These are phyloP conservation scores for Pedinophyceae sp. DNA, from an alignment of 139 green algal genomes.

Conservation along the genomic window DNA sequence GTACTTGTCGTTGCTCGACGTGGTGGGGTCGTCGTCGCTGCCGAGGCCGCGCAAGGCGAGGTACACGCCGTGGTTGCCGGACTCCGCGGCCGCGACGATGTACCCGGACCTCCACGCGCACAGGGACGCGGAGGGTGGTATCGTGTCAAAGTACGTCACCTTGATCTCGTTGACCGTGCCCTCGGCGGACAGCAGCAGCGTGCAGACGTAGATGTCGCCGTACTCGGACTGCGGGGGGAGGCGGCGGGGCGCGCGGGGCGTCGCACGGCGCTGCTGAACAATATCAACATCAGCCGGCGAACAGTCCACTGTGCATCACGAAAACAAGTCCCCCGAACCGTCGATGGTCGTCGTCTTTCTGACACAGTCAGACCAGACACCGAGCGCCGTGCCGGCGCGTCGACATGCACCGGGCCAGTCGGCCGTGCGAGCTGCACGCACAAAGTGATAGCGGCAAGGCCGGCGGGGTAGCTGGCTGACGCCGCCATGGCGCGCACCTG, in stretches of 20 bases:
- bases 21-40: slow-evolving; percentile 86
- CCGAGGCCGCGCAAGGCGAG: slow-evolving; percentile 90
- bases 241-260: too few relatives aligned
- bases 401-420: too few relatives aligned
- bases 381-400: too few relatives aligned
- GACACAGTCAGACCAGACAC: too few relatives aligned
- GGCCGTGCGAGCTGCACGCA: too few relatives aligned
- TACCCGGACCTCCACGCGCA: slow-evolving; percentile 89
- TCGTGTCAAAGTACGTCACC: slow-evolving; percentile 97
- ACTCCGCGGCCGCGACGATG: slow-evolving; percentile 85
- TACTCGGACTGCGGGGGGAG: slow-evolving; percentile 75
- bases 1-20: neutral
- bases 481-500: slow-evolving; percentile 27
- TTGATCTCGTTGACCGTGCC: slow-evolving; percentile 70
- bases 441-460: too few relatives aligned
- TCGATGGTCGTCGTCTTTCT: too few relatives aligned
- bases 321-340: too few relatives aligned
- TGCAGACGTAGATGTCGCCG: slow-evolving; percentile 94
- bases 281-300: neutral
- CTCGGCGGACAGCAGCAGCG: slow-evolving; percentile 53
- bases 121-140: slow-evolving; percentile 63
- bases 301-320: too few relatives aligned
- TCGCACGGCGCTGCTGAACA: neutral
- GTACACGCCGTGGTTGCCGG: slow-evolving; percentile 93
- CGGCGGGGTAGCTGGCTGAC: neutral